These are phyloP conservation scores for Lactarius indigo DNA, from an alignment of 768 basidiomycete species.

Conservation along the genomic window DNA sequence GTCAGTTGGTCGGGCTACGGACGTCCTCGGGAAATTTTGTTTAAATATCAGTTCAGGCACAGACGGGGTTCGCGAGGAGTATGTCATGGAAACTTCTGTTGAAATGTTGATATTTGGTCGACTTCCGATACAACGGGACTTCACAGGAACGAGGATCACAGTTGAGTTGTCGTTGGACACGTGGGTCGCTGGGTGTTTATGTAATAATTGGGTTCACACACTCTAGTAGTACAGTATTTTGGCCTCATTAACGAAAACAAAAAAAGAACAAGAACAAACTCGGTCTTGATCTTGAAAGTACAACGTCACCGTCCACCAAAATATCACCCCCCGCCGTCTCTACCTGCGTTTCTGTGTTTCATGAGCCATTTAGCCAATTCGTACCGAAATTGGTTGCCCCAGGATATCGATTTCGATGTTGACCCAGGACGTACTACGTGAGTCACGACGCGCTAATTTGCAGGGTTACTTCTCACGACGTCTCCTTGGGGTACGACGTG, in stretches of 20 bases:
- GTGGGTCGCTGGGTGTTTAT: background rate
- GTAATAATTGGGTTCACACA: background rate
- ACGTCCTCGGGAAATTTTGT: background rate
- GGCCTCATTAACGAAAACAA: background rate
- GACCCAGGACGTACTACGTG: background rate
- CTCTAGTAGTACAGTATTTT: too few species aligned
- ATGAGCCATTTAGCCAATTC: background rate
- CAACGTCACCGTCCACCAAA: background rate
- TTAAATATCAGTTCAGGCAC: background rate
- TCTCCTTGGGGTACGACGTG: background rate
- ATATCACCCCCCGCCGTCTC: background rate
- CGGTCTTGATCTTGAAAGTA: background rate
- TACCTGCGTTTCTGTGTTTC: background rate
- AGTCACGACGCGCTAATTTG: background rate
- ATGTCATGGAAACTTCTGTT: conserved; percentile 6
- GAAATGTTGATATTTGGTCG: background rate
- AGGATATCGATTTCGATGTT: background rate
- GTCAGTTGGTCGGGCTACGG: background rate
- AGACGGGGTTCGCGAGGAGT: background rate
- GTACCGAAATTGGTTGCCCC: background rate
- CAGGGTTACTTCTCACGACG: background rate
- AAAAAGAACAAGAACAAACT: background rate
- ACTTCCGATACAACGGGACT: background rate
- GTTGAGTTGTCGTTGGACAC: background rate
- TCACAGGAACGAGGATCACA: background rate